Conservation (phyloP, 2,329 filamentous ascomycete genomes). For the Cercospora sp. region DNA sequence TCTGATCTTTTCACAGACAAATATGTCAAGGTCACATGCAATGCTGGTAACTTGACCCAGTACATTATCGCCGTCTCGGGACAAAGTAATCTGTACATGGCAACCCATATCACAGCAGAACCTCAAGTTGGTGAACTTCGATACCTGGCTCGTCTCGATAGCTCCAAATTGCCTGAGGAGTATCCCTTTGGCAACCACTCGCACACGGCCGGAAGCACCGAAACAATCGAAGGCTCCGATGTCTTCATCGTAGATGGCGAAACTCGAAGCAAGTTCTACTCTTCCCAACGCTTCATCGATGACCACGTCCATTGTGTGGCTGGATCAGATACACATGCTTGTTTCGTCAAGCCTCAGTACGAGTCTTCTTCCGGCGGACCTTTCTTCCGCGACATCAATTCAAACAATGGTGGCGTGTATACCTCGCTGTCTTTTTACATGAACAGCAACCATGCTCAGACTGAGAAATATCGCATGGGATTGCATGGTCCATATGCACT, state of each 20-base stretch:
- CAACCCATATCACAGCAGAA: constrained; percentile 24
- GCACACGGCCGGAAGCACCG: constrained; percentile 53
- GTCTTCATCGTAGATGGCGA: constrained; percentile 60
- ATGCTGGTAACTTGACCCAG: constrained; percentile 19
- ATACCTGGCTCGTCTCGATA: constrained; percentile 23
- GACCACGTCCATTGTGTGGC: constrained; percentile 64
- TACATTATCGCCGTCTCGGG: constrained; percentile 21
- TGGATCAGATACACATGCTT: constrained; percentile 57
- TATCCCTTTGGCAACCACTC: constrained; percentile 35
- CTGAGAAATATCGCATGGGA: constrained; percentile 62
- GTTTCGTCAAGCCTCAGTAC: constrained; percentile 60
- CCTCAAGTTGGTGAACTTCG: constrained; percentile 22
- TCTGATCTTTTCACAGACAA: constrained; percentile 6
- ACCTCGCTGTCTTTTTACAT: constrained; percentile 67
- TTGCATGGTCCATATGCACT: constrained; percentile 67
- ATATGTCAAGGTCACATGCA: constrained; percentile 24
- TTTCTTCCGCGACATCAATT: constrained; percentile 63
- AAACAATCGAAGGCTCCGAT: constrained; percentile 56
- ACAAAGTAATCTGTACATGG: constrained; percentile 24
- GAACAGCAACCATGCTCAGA: constrained; percentile 65
- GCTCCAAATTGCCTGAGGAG: constrained; percentile 15
- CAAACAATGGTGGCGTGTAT: constrained; percentile 60
- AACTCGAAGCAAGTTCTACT: constrained; percentile 71
- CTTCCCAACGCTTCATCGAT: constrained; percentile 68
- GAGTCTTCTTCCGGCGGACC: constrained; percentile 67